These are phyloP conservation scores for Pichia sp. DNA, from an alignment of 1,139 yeast species.

Conservation along the genomic window DNA sequence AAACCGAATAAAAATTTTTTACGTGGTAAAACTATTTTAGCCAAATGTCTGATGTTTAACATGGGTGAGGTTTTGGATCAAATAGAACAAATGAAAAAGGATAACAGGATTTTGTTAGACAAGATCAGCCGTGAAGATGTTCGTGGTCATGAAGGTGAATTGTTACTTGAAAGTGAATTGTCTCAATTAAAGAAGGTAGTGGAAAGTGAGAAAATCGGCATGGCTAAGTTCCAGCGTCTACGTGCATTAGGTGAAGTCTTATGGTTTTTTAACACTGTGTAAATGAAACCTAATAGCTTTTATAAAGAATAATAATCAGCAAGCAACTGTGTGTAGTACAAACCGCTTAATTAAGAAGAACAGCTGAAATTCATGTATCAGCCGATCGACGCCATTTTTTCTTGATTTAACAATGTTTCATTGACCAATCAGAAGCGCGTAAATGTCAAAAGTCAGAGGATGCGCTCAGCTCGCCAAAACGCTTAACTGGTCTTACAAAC, in stretches of 20 bases:
- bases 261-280: constrained; percentile 28
- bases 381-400: neutral
- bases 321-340: too few relatives aligned
- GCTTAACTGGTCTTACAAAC: too few relatives aligned
- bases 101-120: constrained; percentile 61
- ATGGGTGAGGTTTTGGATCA: constrained; percentile 61
- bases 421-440: constrained; percentile 12
- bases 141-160: constrained; percentile 70
- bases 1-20: constrained; percentile 40
- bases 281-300: too few relatives aligned
- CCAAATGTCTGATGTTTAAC: constrained; percentile 54
- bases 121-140: constrained; percentile 90
- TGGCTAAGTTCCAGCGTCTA: constrained; percentile 51
- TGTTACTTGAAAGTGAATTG: constrained; percentile 68
- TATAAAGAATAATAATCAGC: neutral
- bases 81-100: constrained; percentile 50
- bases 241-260: constrained; percentile 49
- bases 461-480: neutral
- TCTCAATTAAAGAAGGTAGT: constrained; percentile 60
- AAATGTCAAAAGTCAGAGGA: neutral
- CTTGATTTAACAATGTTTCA: too few relatives aligned
- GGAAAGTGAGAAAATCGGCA: constrained; percentile 46
- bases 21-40: constrained; percentile 31
- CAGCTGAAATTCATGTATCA: neutral
- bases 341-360: neutral